Evolutionary conservation across 805 yeast species (phyloP).

Genomic region (Komagataella mondaviorum): DNA sequence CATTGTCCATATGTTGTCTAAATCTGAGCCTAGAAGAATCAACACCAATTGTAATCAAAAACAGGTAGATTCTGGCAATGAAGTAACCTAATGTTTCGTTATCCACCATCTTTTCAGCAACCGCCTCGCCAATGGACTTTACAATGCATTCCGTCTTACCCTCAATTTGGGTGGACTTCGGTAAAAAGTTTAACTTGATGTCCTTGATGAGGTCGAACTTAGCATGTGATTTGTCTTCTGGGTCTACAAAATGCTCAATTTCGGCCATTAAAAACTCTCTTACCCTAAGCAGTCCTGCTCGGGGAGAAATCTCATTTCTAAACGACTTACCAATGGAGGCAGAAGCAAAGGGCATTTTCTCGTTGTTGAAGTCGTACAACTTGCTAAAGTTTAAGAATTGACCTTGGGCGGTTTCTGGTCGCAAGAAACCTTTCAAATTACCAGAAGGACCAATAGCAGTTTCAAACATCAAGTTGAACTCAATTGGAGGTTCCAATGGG

Average conservation of each 20-base stretch:
- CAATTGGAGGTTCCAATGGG: conserved; percentile 76
- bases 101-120: conserved; percentile 74
- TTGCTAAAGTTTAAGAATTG: conserved; percentile 94
- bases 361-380: conserved; percentile 86
- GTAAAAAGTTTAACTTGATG: conserved; percentile 62
- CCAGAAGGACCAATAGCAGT: conserved; percentile 99
- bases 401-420: conserved; percentile 99
- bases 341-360: conserved; percentile 98
- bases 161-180: conserved; percentile 76
- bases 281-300: conserved; percentile 94
- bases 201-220: conserved; percentile 68
- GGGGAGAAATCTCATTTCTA: conserved; percentile 97
- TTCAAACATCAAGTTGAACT: conserved; percentile 97
- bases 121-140: conserved; percentile 84
- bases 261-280: conserved; percentile 99
- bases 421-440: conserved; percentile 81
- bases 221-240: conserved; percentile 70
- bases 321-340: conserved; percentile 98
- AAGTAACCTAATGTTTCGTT: conserved; percentile 96
- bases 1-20: conserved; percentile 97
- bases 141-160: conserved; percentile 63
- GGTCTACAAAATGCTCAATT: conserved; percentile 97
- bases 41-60: conserved; percentile 82
- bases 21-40: conserved; percentile 75
- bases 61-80: conserved; percentile 81